Conservation (phyloP, 1,284 basidiomycete genomes). For the Ganoderma meredithae region DNA sequence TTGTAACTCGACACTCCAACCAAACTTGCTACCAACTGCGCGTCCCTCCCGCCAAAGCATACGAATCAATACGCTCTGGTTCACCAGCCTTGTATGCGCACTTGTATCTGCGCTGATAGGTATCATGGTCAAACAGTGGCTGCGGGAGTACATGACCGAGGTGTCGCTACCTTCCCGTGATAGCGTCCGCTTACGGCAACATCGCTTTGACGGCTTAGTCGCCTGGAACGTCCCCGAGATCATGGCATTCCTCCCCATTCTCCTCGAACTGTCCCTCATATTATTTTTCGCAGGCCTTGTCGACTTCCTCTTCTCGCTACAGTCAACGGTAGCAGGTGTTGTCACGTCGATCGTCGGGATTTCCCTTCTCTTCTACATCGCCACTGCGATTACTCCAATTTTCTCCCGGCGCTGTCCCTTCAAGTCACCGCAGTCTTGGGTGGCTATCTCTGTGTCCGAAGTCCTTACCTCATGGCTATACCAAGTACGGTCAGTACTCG, state of each 20-base stretch:
- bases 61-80: conserved; percentile 33
- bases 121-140: conserved; percentile 37
- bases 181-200: conserved; percentile 35
- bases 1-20: neutral
- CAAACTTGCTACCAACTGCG: neutral
- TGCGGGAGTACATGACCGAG: conserved; percentile 30
- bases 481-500: neutral
- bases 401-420: conserved; percentile 35
- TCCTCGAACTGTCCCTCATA: conserved; percentile 39
- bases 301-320: conserved; percentile 36
- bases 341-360: conserved; percentile 29
- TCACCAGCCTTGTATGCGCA: conserved; percentile 34
- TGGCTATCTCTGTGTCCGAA: conserved; percentile 16
- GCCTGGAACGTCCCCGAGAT: conserved; percentile 38
- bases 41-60: conserved; percentile 16
- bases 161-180: conserved; percentile 29
- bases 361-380: conserved; percentile 31
- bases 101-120: conserved; percentile 34
- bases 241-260: conserved; percentile 38
- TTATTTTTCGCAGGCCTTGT: conserved; percentile 37
- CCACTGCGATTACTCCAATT: conserved; percentile 34
- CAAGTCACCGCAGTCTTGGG: conserved; percentile 41
- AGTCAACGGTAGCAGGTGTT: conserved; percentile 33
- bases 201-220: conserved; percentile 38
- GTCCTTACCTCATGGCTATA: conserved; percentile 1